Base-by-base conservation (phyloP, 495 filamentous ascomycete genomes). In the Hypoxylon rickii region DNA sequence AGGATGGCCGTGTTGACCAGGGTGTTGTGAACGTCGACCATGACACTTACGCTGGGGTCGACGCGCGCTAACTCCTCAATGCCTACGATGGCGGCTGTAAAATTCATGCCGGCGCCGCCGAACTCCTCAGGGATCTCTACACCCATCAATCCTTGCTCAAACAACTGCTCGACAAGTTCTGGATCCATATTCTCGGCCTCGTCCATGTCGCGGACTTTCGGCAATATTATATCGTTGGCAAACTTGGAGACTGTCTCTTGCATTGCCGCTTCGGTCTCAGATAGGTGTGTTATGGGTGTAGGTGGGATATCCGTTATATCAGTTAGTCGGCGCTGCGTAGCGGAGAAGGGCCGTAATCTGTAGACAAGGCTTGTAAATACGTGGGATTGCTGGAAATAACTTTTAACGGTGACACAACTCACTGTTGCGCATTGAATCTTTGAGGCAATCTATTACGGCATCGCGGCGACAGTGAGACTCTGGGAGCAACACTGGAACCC, bases 51-150 rank as follows among this genome's bases (percentile, higher is more conserved):
- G 47, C 89, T 94, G 26, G 94, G 94, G 68, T 99, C 94, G 17
- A 97, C 87, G 46, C 90, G 85, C 1, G 95, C 94, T 48, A 97
- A 76, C 77, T 99, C 95, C 75, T 99, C 94, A 67, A 99, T 97
- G 8, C 89, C 93, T 39, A 97, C 86, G 68, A 97, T 96, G 7
- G 90, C 94, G 0, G 92, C 74, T 4, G 95, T 97, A 74, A 99
- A 99, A 80, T 97, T 96, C 94, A 97, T 97, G 39, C 91, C 94
- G 3, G 94, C 87, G 12, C 94, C 94, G 46, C 94, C 94, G 66
- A 87, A 97, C 69, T 97, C 92, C 73, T 99, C 95, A 19, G 92
- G 93, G 17, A 99, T 91, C 76, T 99, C 94, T 46, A 99, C 83
- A 44, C 94, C 88, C 94, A 99, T 99, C 7, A 99, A 69, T 3